Percentiles rank a stretch among this genome's conserved stretches.
Evolutionary conservation across 805 yeast species (phyloP).

Genomic region (Candida michaelii): DNA sequence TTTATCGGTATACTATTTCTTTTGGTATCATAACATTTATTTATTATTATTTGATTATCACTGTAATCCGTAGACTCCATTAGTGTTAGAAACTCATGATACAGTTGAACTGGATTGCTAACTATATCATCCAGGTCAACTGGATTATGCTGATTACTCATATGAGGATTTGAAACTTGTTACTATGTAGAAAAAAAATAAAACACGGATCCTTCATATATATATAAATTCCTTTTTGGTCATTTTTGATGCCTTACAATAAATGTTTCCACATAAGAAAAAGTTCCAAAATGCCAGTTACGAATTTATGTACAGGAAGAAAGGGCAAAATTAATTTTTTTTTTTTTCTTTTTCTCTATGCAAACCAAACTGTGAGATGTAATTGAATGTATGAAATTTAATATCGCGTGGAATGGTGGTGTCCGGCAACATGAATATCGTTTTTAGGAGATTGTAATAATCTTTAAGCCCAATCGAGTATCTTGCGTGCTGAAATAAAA

Average conservation of each 20-base stretch:
- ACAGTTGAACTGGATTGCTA: constrained; percentile 21
- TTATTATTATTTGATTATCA: constrained; percentile 15
- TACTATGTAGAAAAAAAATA: too few species aligned
- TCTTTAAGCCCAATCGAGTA: too few species aligned
- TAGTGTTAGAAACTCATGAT: constrained; percentile 25
- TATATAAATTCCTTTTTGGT: not conserved
- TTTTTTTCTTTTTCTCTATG: constrained; percentile 5
- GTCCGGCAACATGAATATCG: too few species aligned
- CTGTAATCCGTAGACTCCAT: constrained; percentile 21
- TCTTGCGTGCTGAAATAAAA: too few species aligned
- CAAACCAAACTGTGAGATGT: not conserved
- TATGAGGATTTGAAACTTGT: not conserved
- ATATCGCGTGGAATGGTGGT: too few species aligned
- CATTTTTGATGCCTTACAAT: constrained; percentile 6
- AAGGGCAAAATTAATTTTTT: constrained; percentile 2
- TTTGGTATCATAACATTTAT: constrained; percentile 2
- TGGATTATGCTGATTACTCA: constrained; percentile 8
- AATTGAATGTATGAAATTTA: not conserved
- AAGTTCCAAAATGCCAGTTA: constrained; percentile 2
- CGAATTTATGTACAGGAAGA: constrained; percentile 1
- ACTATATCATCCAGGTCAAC: constrained; percentile 19
- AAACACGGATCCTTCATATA: not conserved
- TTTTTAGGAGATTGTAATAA: too few species aligned
- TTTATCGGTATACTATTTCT: constrained; percentile 3
- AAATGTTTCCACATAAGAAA: not conserved